Percentiles rank a stretch among this genome's conserved stretches.
phyloP scores from a whole-genome alignment of 352 stramenopile species.

The Phytophthora niederhauseri region DNA sequence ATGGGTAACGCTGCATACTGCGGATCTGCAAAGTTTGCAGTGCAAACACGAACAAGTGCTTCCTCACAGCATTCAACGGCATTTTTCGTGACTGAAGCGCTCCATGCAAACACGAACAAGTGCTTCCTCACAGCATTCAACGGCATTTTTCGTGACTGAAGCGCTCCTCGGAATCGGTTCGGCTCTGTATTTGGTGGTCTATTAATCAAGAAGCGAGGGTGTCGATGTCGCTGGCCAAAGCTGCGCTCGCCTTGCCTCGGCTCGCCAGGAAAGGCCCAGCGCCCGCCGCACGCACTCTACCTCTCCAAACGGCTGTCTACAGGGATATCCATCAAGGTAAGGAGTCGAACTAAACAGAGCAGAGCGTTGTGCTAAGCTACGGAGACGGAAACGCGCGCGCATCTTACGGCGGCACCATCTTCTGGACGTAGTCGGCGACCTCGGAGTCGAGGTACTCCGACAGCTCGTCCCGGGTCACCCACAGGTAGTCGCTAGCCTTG shows the following conservation, averaged over 20 bases:
- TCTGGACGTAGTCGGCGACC: conserved; percentile 72
- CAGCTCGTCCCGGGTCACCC: conserved; percentile 80
- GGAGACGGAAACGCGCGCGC: neutral
- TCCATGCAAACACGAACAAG: conserved; percentile 11
- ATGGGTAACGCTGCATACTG: conserved; percentile 7
- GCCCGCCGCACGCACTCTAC: conserved; percentile 5
- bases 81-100: neutral
- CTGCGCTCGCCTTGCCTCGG: neutral
- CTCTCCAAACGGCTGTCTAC: conserved; percentile 29
- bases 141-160: neutral
- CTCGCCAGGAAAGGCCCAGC: neutral
- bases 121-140: conserved; percentile 3
- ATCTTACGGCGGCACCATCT: conserved; percentile 74
- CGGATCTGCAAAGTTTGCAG: too few relatives aligned
- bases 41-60: conserved; percentile 17
- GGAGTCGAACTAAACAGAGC: conserved; percentile 29
- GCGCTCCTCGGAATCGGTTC: conserved; percentile 14
- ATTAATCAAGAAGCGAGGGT: conserved; percentile 26
- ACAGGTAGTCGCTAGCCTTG: conserved; percentile 79
- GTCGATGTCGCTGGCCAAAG: neutral
- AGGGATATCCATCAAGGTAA: conserved; percentile 22
- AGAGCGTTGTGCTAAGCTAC: conserved; percentile 22
- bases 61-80: conserved; percentile 2
- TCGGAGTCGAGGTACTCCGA: conserved; percentile 76
- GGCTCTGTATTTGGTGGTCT: conserved; percentile 34